Percentiles rank a stretch among this genome's conserved stretches.
Evolutionary conservation across 371 early-diverging fungal genomes (phyloP).

Genomic region (Mortierella sp.): DNA sequence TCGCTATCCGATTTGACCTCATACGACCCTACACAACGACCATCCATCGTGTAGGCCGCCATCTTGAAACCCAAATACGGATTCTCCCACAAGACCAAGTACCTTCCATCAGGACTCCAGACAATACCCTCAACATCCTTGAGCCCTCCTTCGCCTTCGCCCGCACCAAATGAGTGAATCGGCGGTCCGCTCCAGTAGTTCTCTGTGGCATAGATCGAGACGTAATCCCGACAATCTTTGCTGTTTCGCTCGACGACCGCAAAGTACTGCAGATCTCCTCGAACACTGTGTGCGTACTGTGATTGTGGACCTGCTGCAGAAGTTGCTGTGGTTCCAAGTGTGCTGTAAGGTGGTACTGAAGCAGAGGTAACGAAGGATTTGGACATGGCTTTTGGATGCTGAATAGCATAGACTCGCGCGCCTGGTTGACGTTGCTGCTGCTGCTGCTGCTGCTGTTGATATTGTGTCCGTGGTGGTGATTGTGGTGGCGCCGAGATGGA

Average conservation of each 20-base stretch:
- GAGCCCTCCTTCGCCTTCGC: conserved; percentile 34
- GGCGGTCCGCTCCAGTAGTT: conserved; percentile 43
- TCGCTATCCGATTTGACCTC: conserved; percentile 19
- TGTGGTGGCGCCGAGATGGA: neutral
- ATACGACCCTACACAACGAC: conserved; percentile 38
- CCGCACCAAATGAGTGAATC: conserved; percentile 32
- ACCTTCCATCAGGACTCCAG: conserved; percentile 56
- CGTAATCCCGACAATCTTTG: conserved; percentile 45
- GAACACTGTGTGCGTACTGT: conserved; percentile 37
- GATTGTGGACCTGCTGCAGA: conserved; percentile 32
- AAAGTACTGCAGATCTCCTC: conserved; percentile 47
- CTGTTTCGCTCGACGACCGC: conserved; percentile 46
- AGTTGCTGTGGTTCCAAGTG: conserved; percentile 47
- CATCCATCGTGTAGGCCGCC: conserved; percentile 50
- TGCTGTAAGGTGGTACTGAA: conserved; percentile 50
- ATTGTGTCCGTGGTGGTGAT: conserved; percentile 13
- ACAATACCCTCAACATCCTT: conserved; percentile 52
- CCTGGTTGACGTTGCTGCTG: conserved; percentile 16
- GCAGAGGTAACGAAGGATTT: conserved; percentile 35
- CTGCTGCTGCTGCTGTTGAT: conserved; percentile 16
- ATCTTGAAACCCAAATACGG: conserved; percentile 44
- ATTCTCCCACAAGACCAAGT: conserved; percentile 52
- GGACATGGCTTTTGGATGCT: conserved; percentile 43
- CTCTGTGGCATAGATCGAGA: conserved; percentile 51
- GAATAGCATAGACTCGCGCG: conserved; percentile 25